Percentiles rank a stretch among this genome's conserved stretches.
Evolutionary conservation across 2,329 filamentous ascomycete genomes (phyloP).

Genomic region (Venturia aucupariae): DNA sequence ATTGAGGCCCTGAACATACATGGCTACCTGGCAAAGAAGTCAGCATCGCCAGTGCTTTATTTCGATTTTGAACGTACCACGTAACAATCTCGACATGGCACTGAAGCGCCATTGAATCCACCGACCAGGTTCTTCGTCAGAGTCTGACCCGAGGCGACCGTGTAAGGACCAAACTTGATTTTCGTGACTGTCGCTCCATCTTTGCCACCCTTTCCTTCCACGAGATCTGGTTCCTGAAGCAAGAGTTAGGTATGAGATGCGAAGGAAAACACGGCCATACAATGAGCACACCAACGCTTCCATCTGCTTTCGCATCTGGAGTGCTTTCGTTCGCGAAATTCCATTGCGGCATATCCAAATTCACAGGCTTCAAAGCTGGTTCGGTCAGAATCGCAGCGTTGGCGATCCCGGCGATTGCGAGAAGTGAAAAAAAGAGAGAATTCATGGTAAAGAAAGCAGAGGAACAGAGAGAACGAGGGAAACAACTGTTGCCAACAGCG

Average conservation of each 20-base stretch:
- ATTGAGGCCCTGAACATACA: no score
- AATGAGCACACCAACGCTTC: neutral
- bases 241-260: neutral
- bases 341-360: neutral
- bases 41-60: neutral
- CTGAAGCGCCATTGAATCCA: neutral
- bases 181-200: neutral
- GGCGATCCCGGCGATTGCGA: neutral
- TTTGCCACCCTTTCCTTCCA: neutral
- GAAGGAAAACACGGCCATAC: neutral
- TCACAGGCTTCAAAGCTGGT: neutral
- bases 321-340: constrained; percentile 7
- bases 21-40: neutral
- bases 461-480: neutral
- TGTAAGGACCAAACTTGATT: constrained; percentile 3
- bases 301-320: constrained; percentile 6
- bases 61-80: neutral
- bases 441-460: neutral
- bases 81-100: neutral
- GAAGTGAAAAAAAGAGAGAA: neutral
- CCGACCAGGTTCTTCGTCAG: neutral
- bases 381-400: neutral
- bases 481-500: neutral
- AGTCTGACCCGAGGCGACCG: neutral
- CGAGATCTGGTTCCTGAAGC: neutral